Percentiles rank a stretch among this genome's conserved stretches.
Evolutionary conservation across 257 asterid genomes (phyloP).

Genomic region (Marsdenia floribunda): DNA sequence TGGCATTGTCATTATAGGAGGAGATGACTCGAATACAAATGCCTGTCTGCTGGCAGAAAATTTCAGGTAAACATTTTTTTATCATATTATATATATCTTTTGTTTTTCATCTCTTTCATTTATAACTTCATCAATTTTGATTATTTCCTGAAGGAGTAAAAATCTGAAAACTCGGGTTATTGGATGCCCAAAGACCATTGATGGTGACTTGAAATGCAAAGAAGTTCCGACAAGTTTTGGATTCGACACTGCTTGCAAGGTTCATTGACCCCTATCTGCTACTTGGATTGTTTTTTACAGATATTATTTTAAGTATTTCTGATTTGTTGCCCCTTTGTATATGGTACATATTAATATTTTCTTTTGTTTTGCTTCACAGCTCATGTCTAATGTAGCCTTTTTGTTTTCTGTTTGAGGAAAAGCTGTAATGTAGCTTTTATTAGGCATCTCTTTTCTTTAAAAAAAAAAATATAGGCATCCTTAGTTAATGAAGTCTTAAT

Average conservation of each 20-base stretch:
- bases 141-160: slow-evolving; percentile 48
- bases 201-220: slow-evolving; percentile 89
- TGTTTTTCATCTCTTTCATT: not conserved
- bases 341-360: not conserved
- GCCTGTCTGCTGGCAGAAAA: slow-evolving; percentile 96
- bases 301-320: not conserved
- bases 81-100: too few relatives aligned
- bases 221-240: slow-evolving; percentile 98
- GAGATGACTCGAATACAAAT: slow-evolving; percentile 93
- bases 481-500: not conserved
- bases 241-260: slow-evolving; percentile 99
- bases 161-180: slow-evolving; percentile 84
- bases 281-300: not conserved
- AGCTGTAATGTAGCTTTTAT: not conserved
- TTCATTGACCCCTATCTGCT: slow-evolving; percentile 8
- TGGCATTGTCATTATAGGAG: slow-evolving; percentile 95
- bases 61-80: slow-evolving; percentile 36
- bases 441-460: not conserved
- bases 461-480: not conserved
- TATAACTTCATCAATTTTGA: not conserved
- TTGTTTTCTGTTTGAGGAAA: not conserved
- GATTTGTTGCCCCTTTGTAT: not conserved
- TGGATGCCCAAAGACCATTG: slow-evolving; percentile 99
- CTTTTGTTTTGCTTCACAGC: too few relatives aligned
- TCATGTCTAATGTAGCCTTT: not conserved